Evolutionary conservation across 2,329 filamentous ascomycete genomes (phyloP), one percentile per base, ranked within the genome.

Genomic region (Botryotinia calthae): DNA sequence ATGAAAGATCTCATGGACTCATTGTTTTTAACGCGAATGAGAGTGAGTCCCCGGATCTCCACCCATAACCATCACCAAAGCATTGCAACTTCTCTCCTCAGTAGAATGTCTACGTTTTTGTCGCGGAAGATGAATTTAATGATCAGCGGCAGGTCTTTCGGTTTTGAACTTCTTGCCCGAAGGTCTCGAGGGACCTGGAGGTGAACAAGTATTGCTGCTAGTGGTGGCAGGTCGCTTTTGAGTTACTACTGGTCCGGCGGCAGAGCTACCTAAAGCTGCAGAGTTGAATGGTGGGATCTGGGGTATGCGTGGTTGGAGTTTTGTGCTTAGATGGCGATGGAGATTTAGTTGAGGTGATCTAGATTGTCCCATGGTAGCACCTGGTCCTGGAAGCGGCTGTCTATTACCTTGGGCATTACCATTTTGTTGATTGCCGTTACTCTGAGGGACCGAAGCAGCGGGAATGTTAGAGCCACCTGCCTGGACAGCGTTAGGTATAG

Each of bases 391-490:
- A 31, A 0, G n/a, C 22, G 44, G 40, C n/a, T 37, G 12, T 51
- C 14, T 22, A 3, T n/a, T 22, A 10, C 34, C 10, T 8, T 66
- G 44, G 3, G 34, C 14, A 18, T 66, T 16, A 1, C 25, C 4
- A 10, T 51, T 34, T 37, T 54, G 22, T 8, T 22, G 22, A 1
- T 28, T 54, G 16, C n/a, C 48, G 1, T 40, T 54, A 34, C 12
- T 66, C 5, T 51, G 22, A 54, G 7, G 25, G 1, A 1, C 25
- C 9, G 18, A 40, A 54, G 64, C 6, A 18, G 6, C 10, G 34
- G 14, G 1, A 6, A 22, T 16, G 0, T 10, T 54, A 8, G 9
- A 2, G 8, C 22, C 14, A 37, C 31, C 18, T 5, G 42, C 2
- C 2, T 54, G 64, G 14, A 1, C 6, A 54, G 25, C 14, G 64